A percentile compares a stretch with the other conserved stretches of the same genome.
Conservation (phyloP, 2,329 filamentous ascomycete species). For the Hymenotorrendiella dingleyae region DNA sequence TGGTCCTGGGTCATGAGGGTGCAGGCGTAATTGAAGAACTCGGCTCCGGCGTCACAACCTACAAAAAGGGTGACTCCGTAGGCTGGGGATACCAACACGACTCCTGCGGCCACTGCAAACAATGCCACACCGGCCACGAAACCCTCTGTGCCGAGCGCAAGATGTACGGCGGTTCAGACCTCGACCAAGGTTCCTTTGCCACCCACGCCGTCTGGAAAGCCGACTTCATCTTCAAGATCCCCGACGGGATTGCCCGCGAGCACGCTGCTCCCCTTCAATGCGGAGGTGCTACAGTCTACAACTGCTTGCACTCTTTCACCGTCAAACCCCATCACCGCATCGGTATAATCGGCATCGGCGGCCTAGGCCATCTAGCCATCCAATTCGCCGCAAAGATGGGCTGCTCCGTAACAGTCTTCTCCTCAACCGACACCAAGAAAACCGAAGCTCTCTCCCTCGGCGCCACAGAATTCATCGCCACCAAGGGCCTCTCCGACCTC, state of each 20-base stretch:
- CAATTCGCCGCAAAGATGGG: slow-evolving; percentile 60
- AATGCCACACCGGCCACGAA: slow-evolving; percentile 39
- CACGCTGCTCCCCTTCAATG: slow-evolving; percentile 42
- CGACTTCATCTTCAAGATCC: slow-evolving; percentile 36
- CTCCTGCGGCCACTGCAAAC: slow-evolving; percentile 39
- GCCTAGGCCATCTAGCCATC: slow-evolving; percentile 57
- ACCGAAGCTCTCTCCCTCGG: slow-evolving; percentile 55
- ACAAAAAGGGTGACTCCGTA: slow-evolving; percentile 40
- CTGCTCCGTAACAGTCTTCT: slow-evolving; percentile 53
- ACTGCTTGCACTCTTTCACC: slow-evolving; percentile 33
- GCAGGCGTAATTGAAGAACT: slow-evolving; percentile 38
- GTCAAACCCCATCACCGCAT: slow-evolving; percentile 27
- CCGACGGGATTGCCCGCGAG: slow-evolving; percentile 33
- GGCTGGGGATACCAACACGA: slow-evolving; percentile 41
- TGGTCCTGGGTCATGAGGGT: slow-evolving; percentile 45
- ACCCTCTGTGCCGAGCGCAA: slow-evolving; percentile 37
- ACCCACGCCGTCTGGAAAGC: slow-evolving; percentile 35
- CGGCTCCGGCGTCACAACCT: slow-evolving; percentile 35
- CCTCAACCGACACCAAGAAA: slow-evolving; percentile 54
- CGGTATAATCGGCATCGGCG: slow-evolving; percentile 49
- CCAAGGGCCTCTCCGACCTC: slow-evolving; percentile 31
- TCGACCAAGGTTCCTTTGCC: slow-evolving; percentile 43
- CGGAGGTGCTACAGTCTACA: slow-evolving; percentile 39
- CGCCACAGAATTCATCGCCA: slow-evolving; percentile 55
- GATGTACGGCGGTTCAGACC: slow-evolving; percentile 37